Base-by-base conservation (phyloP, 169 alveolate species). In the Amoebophrya sp. region DNA sequence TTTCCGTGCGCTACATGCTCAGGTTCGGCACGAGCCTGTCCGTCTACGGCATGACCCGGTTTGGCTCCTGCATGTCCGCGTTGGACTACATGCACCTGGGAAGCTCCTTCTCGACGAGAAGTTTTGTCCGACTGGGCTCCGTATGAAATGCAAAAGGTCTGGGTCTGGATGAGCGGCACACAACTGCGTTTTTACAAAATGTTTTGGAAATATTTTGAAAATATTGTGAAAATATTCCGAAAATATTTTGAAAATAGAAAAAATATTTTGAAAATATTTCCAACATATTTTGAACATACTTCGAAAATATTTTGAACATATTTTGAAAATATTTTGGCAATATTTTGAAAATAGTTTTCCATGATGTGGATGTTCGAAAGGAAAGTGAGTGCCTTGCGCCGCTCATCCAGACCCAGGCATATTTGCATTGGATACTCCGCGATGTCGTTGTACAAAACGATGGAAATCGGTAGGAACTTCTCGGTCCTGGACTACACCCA, bases 401-500 rank as follows among this genome's bases (percentile, higher is more conserved):
- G 40, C 39, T 92, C 89, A 25, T 39, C 90, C 53, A 32, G 39
- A 0, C 12, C 89, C 0, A 23, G 54, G 83, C 90, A 40, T 7
- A 40, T 77, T 29, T 32, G 55, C 90, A 40, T 92, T 66, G 38
- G 91, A 10, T 88, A 29, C 14, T 92, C 89, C 77, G 32, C 41
- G 54, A 89, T 39, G 94, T 38, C 83, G 0, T 38, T 47, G 77
- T 90, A 41, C 10, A 91, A 92, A 40, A n/a, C 89, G 66, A 90
- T 77, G 33, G 77, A 92, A 88, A 89, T 90, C 38, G 94, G 94
- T 77, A 23, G 41, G 14, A 91, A 40, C 39, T 33, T 41, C 92
- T 39, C 89, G 33, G 89, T 89, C 77, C 90, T 89, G 39, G 92
- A 92, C 94, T 89, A 33, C 41, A 92, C 83, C 90, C 92, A 92